Evolutionary conservation across 2,329 filamentous ascomycete genomes (phyloP).

Genomic region (Pleurostoma richardsiae): DNA sequence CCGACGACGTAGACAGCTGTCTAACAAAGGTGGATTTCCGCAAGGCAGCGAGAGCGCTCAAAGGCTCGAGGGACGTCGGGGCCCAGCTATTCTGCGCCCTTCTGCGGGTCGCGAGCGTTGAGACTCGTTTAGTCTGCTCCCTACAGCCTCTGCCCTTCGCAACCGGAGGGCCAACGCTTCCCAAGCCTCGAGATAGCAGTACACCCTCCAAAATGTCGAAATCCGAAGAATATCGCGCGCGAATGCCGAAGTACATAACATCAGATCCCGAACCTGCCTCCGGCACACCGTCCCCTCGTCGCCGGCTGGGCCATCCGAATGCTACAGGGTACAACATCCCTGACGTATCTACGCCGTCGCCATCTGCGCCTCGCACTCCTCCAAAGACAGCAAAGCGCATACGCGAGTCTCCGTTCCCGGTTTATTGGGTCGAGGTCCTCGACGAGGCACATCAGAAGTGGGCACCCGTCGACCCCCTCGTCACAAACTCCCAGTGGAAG

Average conservation of each 20-base stretch:
- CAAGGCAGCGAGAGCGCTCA: slow-evolving; percentile 60
- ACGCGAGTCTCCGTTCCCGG: slow-evolving; percentile 69
- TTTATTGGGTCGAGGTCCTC: slow-evolving; percentile 94
- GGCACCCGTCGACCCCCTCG: slow-evolving; percentile 81
- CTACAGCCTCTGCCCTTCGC: slow-evolving; percentile 75
- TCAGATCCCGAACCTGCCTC: slow-evolving; percentile 17
- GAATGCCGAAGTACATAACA: slow-evolving; percentile 29
- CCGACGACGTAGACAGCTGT: slow-evolving; percentile 61
- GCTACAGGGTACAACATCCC: slow-evolving; percentile 50
- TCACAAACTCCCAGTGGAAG: slow-evolving; percentile 74
- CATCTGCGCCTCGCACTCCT: slow-evolving; percentile 22
- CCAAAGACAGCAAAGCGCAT: slow-evolving; percentile 37
- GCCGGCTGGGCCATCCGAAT: slow-evolving; percentile 48
- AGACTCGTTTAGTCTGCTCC: slow-evolving; percentile 82
- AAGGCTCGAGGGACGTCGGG: slow-evolving; percentile 84
- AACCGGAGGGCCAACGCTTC: slow-evolving; percentile 43
- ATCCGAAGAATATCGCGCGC: slow-evolving; percentile 29
- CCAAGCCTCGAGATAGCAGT: slow-evolving; percentile 29
- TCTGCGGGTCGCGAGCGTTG: slow-evolving; percentile 75
- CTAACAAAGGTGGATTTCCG: slow-evolving; percentile 70
- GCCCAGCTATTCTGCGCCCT: slow-evolving; percentile 88
- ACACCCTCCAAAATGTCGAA: slow-evolving; percentile 21
- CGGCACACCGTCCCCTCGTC: slow-evolving; percentile 32
- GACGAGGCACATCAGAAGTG: slow-evolving; percentile 85
- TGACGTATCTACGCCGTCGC: slow-evolving; percentile 28